phyloP scores from a whole-genome alignment of 805 yeast genomes.

The Kodamaea fukazawae region DNA sequence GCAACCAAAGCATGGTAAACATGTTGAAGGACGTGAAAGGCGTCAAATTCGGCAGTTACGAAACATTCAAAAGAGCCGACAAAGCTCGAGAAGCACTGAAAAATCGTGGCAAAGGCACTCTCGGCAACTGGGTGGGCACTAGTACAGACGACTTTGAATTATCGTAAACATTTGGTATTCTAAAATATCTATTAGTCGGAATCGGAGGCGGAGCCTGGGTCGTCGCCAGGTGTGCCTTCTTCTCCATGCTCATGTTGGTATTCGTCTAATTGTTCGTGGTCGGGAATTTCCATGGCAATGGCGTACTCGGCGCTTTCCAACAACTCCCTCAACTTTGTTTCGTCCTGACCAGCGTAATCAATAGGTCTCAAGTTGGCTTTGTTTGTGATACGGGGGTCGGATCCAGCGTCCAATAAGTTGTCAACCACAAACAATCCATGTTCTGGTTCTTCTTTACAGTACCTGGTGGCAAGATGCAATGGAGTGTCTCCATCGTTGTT shows the following conservation, averaged over 20 bases:
- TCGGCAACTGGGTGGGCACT: constrained; percentile 50
- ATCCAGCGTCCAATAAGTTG: constrained; percentile 86
- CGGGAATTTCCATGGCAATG: constrained; percentile 34
- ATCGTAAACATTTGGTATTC: neutral
- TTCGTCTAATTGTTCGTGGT: constrained; percentile 29
- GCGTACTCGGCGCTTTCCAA: constrained; percentile 87
- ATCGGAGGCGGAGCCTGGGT: constrained; percentile 34
- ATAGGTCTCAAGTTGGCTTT: constrained; percentile 67
- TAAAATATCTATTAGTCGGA: constrained; percentile 7
- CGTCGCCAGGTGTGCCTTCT: constrained; percentile 35
- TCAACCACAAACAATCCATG: constrained; percentile 78
- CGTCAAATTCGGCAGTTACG: constrained; percentile 7
- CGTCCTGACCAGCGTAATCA: constrained; percentile 57
- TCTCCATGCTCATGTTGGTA: constrained; percentile 16
- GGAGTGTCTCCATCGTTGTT: constrained; percentile 86
- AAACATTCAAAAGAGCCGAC: constrained; percentile 18
- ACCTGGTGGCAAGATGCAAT: constrained; percentile 78
- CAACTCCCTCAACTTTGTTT: constrained; percentile 55
- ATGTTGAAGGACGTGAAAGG: neutral
- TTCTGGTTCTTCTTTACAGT: constrained; percentile 76
- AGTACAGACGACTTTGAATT: constrained; percentile 40
- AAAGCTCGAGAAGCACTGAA: constrained; percentile 29
- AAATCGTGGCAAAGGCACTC: constrained; percentile 21
- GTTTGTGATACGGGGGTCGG: constrained; percentile 59
- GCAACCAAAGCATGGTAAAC: constrained; percentile 23